Evolutionary conservation across 306 rosid genomes (phyloP), one percentile per base, ranked within the genome.

Genomic region (Astragalus glycyphyllos): DNA sequence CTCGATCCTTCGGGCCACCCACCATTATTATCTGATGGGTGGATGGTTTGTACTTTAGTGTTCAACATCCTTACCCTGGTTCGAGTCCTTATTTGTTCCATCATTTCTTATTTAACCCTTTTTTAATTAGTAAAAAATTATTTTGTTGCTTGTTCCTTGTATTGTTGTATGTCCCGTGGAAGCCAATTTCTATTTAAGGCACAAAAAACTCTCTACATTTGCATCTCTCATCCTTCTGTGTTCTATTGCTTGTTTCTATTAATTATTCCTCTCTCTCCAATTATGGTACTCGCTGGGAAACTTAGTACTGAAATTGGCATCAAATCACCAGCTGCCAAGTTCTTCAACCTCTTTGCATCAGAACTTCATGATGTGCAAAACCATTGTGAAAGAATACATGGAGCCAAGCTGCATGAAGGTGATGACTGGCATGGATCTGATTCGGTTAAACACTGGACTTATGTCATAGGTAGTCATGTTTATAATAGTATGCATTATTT

Each of bases 351-450:
- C 40, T 32, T 76, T 3, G 72, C 46, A 16, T 6, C 31, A 9
- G 14, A 73, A 65, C 63, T 66, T 2, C 73, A 69, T 29, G 37
- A 79, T 4, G n/a, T 77, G 42, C 85, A 82, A 5, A 64, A 67
- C 29, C 29, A 59, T 4, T 11, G 71, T n/a, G 84, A 63, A 0
- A 9, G 34, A 8, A 37, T 84, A 0, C 86, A 87, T 12, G 41
- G 8, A 1, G 31, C 69, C 16, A 71, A 57, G 15, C 64, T 86
- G 1, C 88, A 84, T 58, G 69, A 79, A 40, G 91, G 88, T 29
- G 84, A 86, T 4, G 85, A 86, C 16, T 86, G 86, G 88, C 78
- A 84, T 17, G 23, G 54, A 31, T 2, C 26, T 60, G 88, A 66
- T 15, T 54, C 82, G 2, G 26, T 84, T n/a, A 87, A 82, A 37